A percentile compares a stretch with the other conserved stretches of the same genome.
Evolutionary conservation across 208 protist species (phyloP).

Genomic region (Angomonas ambiguus): DNA sequence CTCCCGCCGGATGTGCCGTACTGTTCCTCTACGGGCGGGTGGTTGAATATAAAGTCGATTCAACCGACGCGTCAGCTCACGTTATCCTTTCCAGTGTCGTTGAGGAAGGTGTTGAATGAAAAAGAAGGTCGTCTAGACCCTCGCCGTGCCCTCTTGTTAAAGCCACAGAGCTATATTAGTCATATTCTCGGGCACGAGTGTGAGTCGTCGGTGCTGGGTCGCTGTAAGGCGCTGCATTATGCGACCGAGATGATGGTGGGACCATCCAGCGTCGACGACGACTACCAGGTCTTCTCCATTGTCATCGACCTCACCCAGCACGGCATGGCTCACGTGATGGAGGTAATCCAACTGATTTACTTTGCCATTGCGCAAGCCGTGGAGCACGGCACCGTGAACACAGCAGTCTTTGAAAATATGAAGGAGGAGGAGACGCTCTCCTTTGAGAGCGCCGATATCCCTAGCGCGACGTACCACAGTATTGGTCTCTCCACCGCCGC

Average conservation of each 20-base stretch:
- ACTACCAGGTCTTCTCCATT: slow-evolving; percentile 45
- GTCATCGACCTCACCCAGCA: slow-evolving; percentile 46
- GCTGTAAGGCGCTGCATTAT: slow-evolving; percentile 66
- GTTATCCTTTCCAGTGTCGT: not conserved
- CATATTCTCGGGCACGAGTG: slow-evolving; percentile 94
- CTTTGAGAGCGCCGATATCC: slow-evolving; percentile 55
- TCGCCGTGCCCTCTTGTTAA: not conserved
- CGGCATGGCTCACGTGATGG: slow-evolving; percentile 39
- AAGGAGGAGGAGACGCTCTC: slow-evolving; percentile 40
- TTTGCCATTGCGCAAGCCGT: slow-evolving; percentile 49
- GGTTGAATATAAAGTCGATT: slow-evolving; percentile 44
- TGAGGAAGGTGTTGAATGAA: not conserved
- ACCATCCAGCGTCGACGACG: slow-evolving; percentile 42
- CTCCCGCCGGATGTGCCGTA: slow-evolving; percentile 21
- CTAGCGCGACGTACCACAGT: slow-evolving; percentile 33
- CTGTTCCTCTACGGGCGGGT: slow-evolving; percentile 20
- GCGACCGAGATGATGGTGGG: slow-evolving; percentile 75
- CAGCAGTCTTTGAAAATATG: slow-evolving; percentile 51
- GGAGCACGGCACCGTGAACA: slow-evolving; percentile 33
- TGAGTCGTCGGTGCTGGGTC: slow-evolving; percentile 78
- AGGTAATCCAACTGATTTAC: slow-evolving; percentile 63
- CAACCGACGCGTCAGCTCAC: not conserved
- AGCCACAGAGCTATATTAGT: slow-evolving; percentile 43
- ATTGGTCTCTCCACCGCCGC: slow-evolving; percentile 31
- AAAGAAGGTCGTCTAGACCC: not conserved